These are phyloP conservation scores for Colletotrichum chlorophyti DNA, from an alignment of 2,329 filamentous ascomycete species.

Conservation along the genomic window DNA sequence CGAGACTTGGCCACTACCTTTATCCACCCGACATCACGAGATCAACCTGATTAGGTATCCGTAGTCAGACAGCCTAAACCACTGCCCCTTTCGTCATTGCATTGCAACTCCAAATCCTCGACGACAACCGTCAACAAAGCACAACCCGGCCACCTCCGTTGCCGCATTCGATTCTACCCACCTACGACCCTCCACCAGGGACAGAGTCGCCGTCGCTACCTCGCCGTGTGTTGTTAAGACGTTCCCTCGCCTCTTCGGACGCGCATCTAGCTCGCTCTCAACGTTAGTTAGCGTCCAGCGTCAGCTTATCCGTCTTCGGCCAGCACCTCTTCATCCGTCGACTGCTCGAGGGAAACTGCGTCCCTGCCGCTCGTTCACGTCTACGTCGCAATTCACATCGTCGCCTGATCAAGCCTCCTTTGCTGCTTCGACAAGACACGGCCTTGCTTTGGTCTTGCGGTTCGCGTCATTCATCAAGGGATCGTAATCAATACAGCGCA, in stretches of 20 bases:
- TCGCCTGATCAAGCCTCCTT: background rate
- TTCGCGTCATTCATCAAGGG: constrained; percentile 15
- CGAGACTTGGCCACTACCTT: too few relatives aligned
- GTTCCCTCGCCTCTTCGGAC: constrained; percentile 1
- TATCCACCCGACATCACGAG: too few relatives aligned
- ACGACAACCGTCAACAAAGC: too few relatives aligned
- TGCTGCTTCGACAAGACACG: constrained; percentile 15
- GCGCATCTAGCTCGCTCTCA: constrained; percentile 13
- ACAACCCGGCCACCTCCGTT: constrained; percentile 4
- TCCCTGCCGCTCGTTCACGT: constrained; percentile 30
- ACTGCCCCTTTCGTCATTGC: too few relatives aligned
- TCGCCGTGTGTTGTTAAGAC: constrained; percentile 3
- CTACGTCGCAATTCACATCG: constrained; percentile 20
- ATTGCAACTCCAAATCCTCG: background rate
- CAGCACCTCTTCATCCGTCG: constrained; percentile 3
- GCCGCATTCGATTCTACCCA: background rate
- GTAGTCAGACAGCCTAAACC: too few relatives aligned
- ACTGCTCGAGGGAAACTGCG: constrained; percentile 27
- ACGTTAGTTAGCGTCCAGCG: constrained; percentile 11
- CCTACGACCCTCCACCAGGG: constrained; percentile 1
- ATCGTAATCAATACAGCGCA: constrained; percentile 1
- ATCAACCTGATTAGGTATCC: too few relatives aligned
- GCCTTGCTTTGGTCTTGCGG: constrained; percentile 23
- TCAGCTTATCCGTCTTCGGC: constrained; percentile 15
- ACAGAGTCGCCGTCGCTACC: background rate